Evolutionary conservation across 805 yeast species (phyloP), one percentile per base, ranked within the genome.

Genomic region (Ogataea ganodermae): DNA sequence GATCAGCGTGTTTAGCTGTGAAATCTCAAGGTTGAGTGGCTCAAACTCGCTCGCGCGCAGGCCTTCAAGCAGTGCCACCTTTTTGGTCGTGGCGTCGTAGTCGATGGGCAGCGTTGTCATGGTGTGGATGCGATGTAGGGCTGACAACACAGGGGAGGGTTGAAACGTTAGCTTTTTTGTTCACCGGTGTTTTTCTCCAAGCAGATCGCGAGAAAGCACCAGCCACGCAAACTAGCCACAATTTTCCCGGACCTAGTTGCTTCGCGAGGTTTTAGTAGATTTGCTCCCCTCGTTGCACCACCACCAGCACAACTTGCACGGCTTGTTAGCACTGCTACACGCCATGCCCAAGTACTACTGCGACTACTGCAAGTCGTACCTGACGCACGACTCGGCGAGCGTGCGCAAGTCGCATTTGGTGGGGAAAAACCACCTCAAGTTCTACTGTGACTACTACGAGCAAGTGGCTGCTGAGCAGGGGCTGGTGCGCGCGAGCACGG

Each of bases 321-420:
- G n/a, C n/a, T n/a, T n/a, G n/a, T n/a, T n/a, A n/a, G n/a, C n/a
- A n/a, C n/a, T n/a, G n/a, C n/a, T n/a, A n/a, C n/a, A n/a, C n/a
- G 10, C 33, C 13, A 82, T 84, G 90, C 84, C 82, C 2, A 78
- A 83, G 53, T 86, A 83, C 64, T 86, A 84, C 68, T 89, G 96
- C 66, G 94, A 86, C 56, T 89, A 89, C 63, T 89, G 96, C 63
- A 81, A 81, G 60, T 80, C 89, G 16, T 84, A 85, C 58, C 70
- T 90, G 48, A 89, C 96, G 1, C 96, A 89, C 63, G 96, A 89
- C 66, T 85, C 94, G n/a, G 72, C 81, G 57, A 85, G 94, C 68
- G 96, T 89, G 45, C 69, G 96, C 18, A 84, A 85, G 59, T 82
- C 89, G 35, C 97, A 89, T 66, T 65, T 86, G 35, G 70, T 76